These are phyloP conservation scores for Metrosideros polymorpha DNA, from an alignment of 441 rosid genomes.

Conservation along the genomic window DNA sequence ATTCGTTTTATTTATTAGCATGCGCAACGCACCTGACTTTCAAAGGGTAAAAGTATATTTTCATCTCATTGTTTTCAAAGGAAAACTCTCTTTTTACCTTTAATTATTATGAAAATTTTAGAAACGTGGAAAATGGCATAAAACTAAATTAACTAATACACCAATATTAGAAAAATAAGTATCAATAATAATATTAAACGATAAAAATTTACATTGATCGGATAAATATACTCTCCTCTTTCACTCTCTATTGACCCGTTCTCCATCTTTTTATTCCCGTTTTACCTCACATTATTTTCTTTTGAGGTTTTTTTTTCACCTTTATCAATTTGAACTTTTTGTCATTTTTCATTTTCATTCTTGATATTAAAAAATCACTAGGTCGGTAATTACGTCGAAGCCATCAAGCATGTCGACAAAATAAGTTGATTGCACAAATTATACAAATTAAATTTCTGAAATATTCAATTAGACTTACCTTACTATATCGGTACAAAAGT, in stretches of 20 bases:
- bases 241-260: too few species aligned
- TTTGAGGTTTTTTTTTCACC: too few species aligned
- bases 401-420: too few species aligned
- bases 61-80: background rate
- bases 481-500: background rate
- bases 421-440: too few species aligned
- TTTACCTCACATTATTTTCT: background rate
- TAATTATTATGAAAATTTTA: background rate
- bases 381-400: background rate
- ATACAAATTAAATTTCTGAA: background rate
- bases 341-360: background rate
- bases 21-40: background rate
- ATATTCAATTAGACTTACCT: background rate
- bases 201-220: too few species aligned
- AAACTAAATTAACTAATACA: too few species aligned
- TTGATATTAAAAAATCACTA: background rate
- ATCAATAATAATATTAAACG: too few species aligned
- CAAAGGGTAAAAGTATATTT: background rate
- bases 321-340: background rate
- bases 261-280: too few species aligned
- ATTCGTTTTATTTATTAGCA: background rate
- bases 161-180: too few species aligned
- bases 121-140: background rate
- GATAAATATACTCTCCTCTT: too few species aligned
- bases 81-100: background rate